A percentile compares a stretch with the other conserved stretches of the same genome.
These are phyloP conservation scores for Claviceps pazoutovae DNA, from an alignment of 2,329 filamentous ascomycete genomes.

Conservation along the genomic window DNA sequence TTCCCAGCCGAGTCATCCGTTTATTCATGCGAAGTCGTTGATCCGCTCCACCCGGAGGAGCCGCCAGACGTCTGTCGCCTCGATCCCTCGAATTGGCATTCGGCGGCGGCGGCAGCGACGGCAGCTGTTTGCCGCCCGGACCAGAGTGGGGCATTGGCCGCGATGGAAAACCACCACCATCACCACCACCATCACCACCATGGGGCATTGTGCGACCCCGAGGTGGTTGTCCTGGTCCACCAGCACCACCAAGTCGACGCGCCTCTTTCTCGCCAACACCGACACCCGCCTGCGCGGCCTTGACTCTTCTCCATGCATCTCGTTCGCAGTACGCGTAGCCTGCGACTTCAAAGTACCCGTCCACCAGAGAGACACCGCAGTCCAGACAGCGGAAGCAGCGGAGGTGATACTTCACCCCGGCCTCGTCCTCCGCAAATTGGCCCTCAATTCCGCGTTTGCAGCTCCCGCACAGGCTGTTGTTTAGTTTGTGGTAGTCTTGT, in stretches of 20 bases:
- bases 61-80: slow-evolving; percentile 7
- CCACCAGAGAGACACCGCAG: slow-evolving; percentile 58
- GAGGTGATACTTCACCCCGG: slow-evolving; percentile 67
- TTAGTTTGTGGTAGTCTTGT: slow-evolving; percentile 82
- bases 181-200: slow-evolving; percentile 1
- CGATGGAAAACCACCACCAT: slow-evolving; percentile 9
- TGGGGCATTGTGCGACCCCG: slow-evolving; percentile 12
- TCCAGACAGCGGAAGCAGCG: slow-evolving; percentile 74
- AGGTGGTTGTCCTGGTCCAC: not conserved
- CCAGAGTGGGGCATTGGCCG: slow-evolving; percentile 9
- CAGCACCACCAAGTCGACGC: slow-evolving; percentile 2
- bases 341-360: slow-evolving; percentile 84
- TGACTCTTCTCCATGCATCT: slow-evolving; percentile 53
- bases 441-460: slow-evolving; percentile 86
- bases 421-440: slow-evolving; percentile 76
- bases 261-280: slow-evolving; percentile 4
- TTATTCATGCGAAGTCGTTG: slow-evolving; percentile 40
- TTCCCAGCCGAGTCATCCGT: slow-evolving; percentile 45
- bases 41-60: slow-evolving; percentile 4
- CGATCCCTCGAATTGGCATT: slow-evolving; percentile 6
- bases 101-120: not conserved
- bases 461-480: slow-evolving; percentile 67
- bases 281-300: slow-evolving; percentile 13
- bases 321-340: slow-evolving; percentile 74
- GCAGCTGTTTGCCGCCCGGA: slow-evolving; percentile 3